phyloP scores from a whole-genome alignment of 495 filamentous ascomycete genomes.

The Penicillium psychrofluorescens region DNA sequence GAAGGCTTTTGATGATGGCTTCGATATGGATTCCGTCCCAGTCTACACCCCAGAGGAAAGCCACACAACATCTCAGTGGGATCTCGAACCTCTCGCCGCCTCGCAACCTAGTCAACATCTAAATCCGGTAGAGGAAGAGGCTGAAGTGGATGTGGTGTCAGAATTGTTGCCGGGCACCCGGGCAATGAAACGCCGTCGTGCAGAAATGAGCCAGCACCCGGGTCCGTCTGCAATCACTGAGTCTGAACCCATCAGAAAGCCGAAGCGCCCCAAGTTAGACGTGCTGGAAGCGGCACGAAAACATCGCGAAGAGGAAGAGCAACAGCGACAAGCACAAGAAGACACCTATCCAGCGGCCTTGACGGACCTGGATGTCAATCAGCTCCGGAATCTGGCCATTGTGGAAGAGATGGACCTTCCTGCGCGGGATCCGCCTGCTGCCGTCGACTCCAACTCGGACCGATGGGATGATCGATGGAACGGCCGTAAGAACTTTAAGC shows the following conservation, averaged over 20 bases:
- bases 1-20: conserved; percentile 64
- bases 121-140: conserved; percentile 27
- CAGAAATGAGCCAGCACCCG: conserved; percentile 16
- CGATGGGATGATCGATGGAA: conserved; percentile 93
- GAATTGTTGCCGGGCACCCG: conserved; percentile 62
- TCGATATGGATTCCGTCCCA: conserved; percentile 39
- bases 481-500: conserved; percentile 94
- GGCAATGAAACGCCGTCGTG: conserved; percentile 60
- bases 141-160: conserved; percentile 52
- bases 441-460: conserved; percentile 40
- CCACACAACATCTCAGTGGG: conserved; percentile 14
- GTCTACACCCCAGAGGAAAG: conserved; percentile 20
- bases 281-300: conserved; percentile 61
- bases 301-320: conserved; percentile 53
- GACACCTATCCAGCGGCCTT: conserved; percentile 44
- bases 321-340: conserved; percentile 25
- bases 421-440: conserved; percentile 6
- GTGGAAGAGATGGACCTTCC: conserved; percentile 73
- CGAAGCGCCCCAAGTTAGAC: conserved; percentile 54
- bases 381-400: conserved; percentile 68
- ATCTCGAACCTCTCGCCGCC: conserved; percentile 13
- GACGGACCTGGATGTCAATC: conserved; percentile 56
- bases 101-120: conserved; percentile 5
- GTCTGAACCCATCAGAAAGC: conserved; percentile 19
- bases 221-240: conserved; percentile 6